Conservation (phyloP, 2,329 filamentous ascomycete species). For the Scedosporium minutisporum region DNA sequence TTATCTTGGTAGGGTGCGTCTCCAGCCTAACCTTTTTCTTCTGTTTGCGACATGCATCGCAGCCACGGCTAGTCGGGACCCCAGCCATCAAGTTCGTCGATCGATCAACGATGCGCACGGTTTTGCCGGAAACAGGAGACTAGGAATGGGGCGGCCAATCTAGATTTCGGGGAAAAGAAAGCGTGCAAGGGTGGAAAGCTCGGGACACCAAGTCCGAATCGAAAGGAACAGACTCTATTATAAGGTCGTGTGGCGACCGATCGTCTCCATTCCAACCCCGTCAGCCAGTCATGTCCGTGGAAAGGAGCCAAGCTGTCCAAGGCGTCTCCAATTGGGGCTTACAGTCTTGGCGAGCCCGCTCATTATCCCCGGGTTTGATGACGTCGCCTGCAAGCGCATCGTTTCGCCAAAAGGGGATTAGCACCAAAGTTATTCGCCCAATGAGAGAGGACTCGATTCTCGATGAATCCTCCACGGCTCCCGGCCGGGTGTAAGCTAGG, state of each 20-base stretch:
- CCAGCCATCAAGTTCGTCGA: constrained; percentile 31
- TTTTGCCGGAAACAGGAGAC: background rate
- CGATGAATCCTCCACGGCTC: too few relatives aligned
- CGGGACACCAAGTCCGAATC: too few relatives aligned
- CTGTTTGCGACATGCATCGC: constrained; percentile 39
- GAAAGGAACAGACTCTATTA: too few relatives aligned
- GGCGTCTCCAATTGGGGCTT: too few relatives aligned
- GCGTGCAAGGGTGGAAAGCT: too few relatives aligned
- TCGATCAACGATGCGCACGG: background rate
- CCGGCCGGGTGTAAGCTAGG: too few relatives aligned
- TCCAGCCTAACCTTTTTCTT: constrained; percentile 38
- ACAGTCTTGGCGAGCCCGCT: background rate
- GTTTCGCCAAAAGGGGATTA: constrained; percentile 1
- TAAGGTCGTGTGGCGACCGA: too few relatives aligned
- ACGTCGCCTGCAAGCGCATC: background rate
- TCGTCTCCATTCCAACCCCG: too few relatives aligned
- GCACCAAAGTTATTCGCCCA: background rate
- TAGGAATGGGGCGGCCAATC: background rate
- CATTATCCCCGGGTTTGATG: background rate
- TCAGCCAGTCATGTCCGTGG: too few relatives aligned
- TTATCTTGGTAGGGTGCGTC: background rate
- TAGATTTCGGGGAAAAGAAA: too few relatives aligned
- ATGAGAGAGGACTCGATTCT: too few relatives aligned
- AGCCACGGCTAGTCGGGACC: constrained; percentile 39
- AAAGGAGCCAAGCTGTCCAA: too few relatives aligned